A percentile compares a stretch with the other conserved stretches of the same genome.
Conservation (phyloP, 805 yeast genomes). For the Wickerhamia fluorescens region DNA sequence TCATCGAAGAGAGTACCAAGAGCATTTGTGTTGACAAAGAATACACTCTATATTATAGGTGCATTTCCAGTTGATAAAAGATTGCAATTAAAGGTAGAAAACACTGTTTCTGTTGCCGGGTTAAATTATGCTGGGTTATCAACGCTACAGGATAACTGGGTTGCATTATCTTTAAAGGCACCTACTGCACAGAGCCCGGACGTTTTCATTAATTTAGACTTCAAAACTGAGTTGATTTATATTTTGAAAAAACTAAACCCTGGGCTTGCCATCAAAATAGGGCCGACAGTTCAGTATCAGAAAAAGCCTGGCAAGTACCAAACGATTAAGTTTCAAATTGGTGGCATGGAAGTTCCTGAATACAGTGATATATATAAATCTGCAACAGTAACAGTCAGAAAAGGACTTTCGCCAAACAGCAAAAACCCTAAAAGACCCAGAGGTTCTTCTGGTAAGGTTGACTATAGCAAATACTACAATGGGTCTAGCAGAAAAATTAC, state of each 20-base stretch:
- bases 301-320: constrained; percentile 88
- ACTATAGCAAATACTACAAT: constrained; percentile 36
- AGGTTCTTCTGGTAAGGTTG: constrained; percentile 35
- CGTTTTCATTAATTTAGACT: constrained; percentile 66
- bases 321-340: constrained; percentile 59
- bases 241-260: constrained; percentile 59
- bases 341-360: constrained; percentile 49
- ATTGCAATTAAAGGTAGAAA: constrained; percentile 54
- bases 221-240: constrained; percentile 85
- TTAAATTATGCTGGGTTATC: constrained; percentile 66
- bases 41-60: constrained; percentile 60
- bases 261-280: constrained; percentile 56
- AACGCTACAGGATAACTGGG: constrained; percentile 85
- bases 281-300: constrained; percentile 69
- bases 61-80: constrained; percentile 61
- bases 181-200: constrained; percentile 60
- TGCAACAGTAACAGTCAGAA: constrained; percentile 72
- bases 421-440: constrained; percentile 72
- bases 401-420: constrained; percentile 71
- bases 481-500: constrained; percentile 11
- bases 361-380: constrained; percentile 79
- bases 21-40: constrained; percentile 60
- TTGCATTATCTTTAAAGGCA: constrained; percentile 52
- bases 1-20: constrained; percentile 76
- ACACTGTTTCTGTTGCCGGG: constrained; percentile 49